phyloP scores from a whole-genome alignment of 441 rosid species.

The Adansonia madagascariensis region DNA sequence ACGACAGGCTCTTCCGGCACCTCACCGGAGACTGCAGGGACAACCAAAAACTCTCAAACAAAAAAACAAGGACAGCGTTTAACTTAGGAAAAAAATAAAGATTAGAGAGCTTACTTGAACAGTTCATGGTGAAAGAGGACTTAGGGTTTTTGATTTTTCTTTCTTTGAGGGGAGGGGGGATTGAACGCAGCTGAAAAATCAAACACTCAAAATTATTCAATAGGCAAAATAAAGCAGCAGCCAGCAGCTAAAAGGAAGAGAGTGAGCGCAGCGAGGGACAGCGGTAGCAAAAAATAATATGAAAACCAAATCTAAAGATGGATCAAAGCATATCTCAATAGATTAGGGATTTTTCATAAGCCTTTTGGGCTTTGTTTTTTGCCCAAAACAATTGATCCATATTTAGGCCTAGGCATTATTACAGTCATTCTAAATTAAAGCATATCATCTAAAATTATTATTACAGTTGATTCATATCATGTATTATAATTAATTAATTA shows the following conservation, averaged over 20 bases:
- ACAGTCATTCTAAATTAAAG: too few relatives aligned
- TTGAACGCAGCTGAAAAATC: neutral
- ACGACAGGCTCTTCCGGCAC: slow-evolving; percentile 98
- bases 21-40: slow-evolving; percentile 83
- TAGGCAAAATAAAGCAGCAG: slow-evolving; percentile 12
- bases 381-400: neutral
- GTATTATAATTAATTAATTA: too few relatives aligned
- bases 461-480: too few relatives aligned
- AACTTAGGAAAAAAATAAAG: neutral
- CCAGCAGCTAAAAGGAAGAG: neutral
- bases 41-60: slow-evolving; percentile 21
- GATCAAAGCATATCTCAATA: neutral
- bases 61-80: neutral
- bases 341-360: slow-evolving; percentile 28
- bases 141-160: slow-evolving; percentile 26
- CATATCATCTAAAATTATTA: too few relatives aligned
- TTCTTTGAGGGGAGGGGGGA: neutral
- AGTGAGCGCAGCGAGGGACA: neutral
- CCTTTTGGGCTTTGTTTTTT: neutral
- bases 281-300: neutral
- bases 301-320: neutral
- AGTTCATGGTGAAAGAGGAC: slow-evolving; percentile 56
- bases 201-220: neutral
- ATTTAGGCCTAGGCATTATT: neutral
- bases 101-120: slow-evolving; percentile 58